Evolutionary conservation across 1,284 basidiomycete genomes (phyloP).

Genomic region (Leucoagaricus sp.): DNA sequence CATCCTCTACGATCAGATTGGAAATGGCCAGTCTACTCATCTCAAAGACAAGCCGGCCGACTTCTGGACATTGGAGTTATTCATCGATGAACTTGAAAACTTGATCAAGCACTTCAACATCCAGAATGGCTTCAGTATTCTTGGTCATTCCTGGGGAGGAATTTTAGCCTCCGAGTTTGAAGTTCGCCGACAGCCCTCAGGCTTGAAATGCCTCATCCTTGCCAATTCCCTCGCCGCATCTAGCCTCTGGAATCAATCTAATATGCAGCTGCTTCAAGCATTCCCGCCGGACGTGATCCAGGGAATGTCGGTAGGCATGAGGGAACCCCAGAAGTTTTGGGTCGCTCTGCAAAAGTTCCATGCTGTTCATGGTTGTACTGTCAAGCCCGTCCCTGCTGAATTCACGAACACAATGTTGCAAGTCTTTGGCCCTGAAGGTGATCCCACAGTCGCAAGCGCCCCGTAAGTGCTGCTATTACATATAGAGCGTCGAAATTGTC

Average conservation of each 20-base stretch:
- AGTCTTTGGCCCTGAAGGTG: constrained; percentile 24
- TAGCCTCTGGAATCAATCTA: constrained; percentile 29
- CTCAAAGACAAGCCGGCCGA: constrained; percentile 34
- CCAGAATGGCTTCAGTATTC: constrained; percentile 34
- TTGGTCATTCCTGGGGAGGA: constrained; percentile 52
- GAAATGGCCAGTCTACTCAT: constrained; percentile 46
- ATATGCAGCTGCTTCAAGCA: constrained; percentile 20
- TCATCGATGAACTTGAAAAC: constrained; percentile 48
- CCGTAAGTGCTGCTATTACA: constrained; percentile 22
- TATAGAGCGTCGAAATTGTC: not conserved
- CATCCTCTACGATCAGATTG: constrained; percentile 55
- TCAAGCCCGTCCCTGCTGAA: constrained; percentile 27
- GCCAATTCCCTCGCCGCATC: constrained; percentile 33
- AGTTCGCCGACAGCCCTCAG: constrained; percentile 30
- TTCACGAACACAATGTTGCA: constrained; percentile 17
- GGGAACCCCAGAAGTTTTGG: constrained; percentile 22
- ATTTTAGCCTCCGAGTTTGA: constrained; percentile 38
- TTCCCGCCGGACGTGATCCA: constrained; percentile 28
- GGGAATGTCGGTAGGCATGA: constrained; percentile 22
- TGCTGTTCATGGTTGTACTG: constrained; percentile 24
- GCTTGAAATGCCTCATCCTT: constrained; percentile 40
- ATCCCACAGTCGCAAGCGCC: constrained; percentile 27
- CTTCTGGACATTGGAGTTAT: constrained; percentile 50
- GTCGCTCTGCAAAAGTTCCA: constrained; percentile 25
- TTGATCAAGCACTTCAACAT: constrained; percentile 40